phyloP scores from a whole-genome alignment of 1,139 yeast species.

The Candida sp. region DNA sequence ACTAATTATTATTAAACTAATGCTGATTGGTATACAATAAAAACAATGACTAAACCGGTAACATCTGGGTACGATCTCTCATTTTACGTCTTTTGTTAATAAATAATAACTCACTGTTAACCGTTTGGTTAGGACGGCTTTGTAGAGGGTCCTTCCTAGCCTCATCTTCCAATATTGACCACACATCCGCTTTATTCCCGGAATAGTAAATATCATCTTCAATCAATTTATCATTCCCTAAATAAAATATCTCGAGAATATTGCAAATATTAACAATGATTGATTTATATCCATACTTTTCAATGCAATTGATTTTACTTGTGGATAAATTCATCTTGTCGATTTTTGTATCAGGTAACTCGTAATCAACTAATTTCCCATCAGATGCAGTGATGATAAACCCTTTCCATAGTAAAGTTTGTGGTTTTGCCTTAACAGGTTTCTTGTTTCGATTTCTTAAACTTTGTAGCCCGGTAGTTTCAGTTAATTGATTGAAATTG shows the following conservation, averaged over 20 bases:
- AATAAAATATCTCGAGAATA: constrained; percentile 63
- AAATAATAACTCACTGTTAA: constrained; percentile 39
- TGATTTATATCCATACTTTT: constrained; percentile 74
- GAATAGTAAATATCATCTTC: constrained; percentile 40
- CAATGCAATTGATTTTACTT: constrained; percentile 43
- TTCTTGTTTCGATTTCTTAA: constrained; percentile 11
- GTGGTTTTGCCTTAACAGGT: not conserved
- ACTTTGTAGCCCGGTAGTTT: constrained; percentile 19
- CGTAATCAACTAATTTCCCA: constrained; percentile 59
- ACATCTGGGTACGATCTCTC: constrained; percentile 18
- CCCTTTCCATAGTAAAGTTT: constrained; percentile 58
- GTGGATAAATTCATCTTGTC: constrained; percentile 21
- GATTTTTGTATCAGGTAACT: constrained; percentile 40
- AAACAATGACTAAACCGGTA: not conserved
- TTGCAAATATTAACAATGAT: constrained; percentile 74
- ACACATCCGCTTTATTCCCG: constrained; percentile 25
- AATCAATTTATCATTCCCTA: constrained; percentile 56
- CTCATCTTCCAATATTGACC: constrained; percentile 27
- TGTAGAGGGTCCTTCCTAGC: constrained; percentile 23
- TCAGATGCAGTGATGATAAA: constrained; percentile 65
- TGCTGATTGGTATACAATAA: not conserved
- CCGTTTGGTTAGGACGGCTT: constrained; percentile 6
- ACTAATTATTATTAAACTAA: no score
- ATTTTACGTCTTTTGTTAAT: constrained; percentile 47
- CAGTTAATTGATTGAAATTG: constrained; percentile 13